Evolutionary conservation across 805 yeast species (phyloP).

Genomic region (Metschnikowia anglica): DNA sequence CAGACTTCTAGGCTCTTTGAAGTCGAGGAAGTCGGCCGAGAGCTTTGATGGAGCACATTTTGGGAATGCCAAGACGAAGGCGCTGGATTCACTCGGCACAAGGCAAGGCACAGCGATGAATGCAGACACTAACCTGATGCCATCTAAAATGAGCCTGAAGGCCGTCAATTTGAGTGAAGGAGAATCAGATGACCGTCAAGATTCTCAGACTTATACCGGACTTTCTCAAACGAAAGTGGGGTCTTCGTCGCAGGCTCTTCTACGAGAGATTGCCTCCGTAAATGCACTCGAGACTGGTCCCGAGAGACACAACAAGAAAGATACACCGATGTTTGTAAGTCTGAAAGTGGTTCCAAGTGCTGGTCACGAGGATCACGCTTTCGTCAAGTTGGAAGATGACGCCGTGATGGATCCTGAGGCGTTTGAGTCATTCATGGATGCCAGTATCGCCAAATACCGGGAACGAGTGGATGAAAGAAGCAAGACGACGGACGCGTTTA

Average conservation of each 20-base stretch:
- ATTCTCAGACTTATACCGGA: no score
- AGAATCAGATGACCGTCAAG: no score
- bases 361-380: neutral
- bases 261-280: neutral
- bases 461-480: constrained; percentile 23
- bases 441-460: constrained; percentile 35
- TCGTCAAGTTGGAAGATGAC: neutral
- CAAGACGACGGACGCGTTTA: neutral
- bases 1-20: neutral
- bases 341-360: no score
- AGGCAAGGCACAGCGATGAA: no score
- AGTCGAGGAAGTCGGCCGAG: no score
- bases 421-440: constrained; percentile 36
- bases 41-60: no score
- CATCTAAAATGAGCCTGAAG: neutral
- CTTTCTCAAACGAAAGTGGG: neutral
- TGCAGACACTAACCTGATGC: no score
- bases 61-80: no score
- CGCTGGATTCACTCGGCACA: no score
- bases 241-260: neutral
- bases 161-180: neutral
- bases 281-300: neutral
- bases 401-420: constrained; percentile 21
- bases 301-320: no score
- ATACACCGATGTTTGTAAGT: no score